phyloP scores from a whole-genome alignment of 2,329 filamentous ascomycete genomes.

The Berkeleyomyces basicola region DNA sequence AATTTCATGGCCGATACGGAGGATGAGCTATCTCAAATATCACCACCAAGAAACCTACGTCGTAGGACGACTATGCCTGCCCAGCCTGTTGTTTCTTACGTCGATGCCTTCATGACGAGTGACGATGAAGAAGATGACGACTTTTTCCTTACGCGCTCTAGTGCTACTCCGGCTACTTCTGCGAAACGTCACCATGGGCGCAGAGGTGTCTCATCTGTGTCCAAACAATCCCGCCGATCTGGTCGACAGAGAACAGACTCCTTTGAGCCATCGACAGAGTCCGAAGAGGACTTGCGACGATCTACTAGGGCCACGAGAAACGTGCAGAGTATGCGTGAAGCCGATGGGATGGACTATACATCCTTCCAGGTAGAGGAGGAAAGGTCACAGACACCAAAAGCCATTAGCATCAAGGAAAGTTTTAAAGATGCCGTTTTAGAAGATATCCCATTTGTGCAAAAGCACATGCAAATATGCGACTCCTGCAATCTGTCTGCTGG shows the following conservation, averaged over 20 bases:
- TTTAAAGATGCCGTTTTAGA: constrained; percentile 44
- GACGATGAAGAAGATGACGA: constrained; percentile 23
- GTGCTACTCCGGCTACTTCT: constrained; percentile 17
- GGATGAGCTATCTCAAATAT: background rate
- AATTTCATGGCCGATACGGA: background rate
- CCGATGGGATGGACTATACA: constrained; percentile 41
- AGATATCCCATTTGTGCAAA: constrained; percentile 39
- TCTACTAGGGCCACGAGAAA: constrained; percentile 27
- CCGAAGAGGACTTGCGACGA: constrained; percentile 32
- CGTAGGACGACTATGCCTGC: background rate
- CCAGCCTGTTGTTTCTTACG: background rate
- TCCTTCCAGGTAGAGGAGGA: constrained; percentile 33
- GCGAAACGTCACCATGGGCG: background rate
- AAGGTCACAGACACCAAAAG: constrained; percentile 30
- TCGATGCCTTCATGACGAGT: constrained; percentile 4
- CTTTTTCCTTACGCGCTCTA: constrained; percentile 24
- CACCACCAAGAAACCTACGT: background rate
- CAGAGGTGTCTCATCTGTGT: background rate
- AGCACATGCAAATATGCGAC: constrained; percentile 57
- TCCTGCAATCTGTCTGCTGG: constrained; percentile 44
- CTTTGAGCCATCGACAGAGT: constrained; percentile 29
- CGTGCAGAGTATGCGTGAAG: constrained; percentile 29
- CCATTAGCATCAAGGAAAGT: constrained; percentile 52
- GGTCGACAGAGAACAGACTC: constrained; percentile 12
- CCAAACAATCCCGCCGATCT: background rate